Base-by-base conservation (phyloP, 116 monocot species). In the Posidonia oceanica region DNA sequence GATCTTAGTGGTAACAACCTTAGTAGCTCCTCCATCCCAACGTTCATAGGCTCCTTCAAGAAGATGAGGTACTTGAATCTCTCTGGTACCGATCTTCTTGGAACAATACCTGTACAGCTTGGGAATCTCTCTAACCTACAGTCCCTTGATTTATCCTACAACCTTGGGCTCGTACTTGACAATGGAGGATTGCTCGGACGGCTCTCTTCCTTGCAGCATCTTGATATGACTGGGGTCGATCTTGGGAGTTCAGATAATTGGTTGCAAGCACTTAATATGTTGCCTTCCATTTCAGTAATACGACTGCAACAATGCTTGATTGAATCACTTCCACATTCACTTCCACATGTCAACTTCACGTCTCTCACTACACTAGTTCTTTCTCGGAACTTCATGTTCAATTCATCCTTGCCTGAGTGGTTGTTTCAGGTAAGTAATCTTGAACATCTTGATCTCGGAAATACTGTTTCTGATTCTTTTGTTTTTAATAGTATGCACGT, bases 1-100 rank as follows among this genome's bases (percentile, higher is more conserved):
- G 69, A 83, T 36, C 18, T 84, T 36, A 74, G 70, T 38, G 3
- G 7, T 4, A 80, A 80, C 29, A 23, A 63, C 53, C 66, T 84
- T 15, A 7, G 7, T 17, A 61, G 52, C n/a, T 39, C 13, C 12
- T 8, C 22, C 41, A 72, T 80, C 40, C 83, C 80, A 4, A 39
- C 39, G 6, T 75, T 76, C 67, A 41, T 70, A 4, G 75, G 73
- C 7, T 69, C 61, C 18, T 57, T 84, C 15, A 29, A 17, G 7
- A 14, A 59, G 3, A 21, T 83, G 41, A 60, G 13, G 18, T 71
- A 73, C 54, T 59, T 81, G 4, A 68, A 77, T 52, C 54, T 78
- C 42, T 80, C 80, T 10, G 3, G 36, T 36, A 54, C 78, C 16
- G 7, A 14, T 22, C 78, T 79, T 40, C n/a, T 4, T 2, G 75